phyloP scores from a whole-genome alignment of 106 monocot genomes.

The Chionographis japonica region DNA sequence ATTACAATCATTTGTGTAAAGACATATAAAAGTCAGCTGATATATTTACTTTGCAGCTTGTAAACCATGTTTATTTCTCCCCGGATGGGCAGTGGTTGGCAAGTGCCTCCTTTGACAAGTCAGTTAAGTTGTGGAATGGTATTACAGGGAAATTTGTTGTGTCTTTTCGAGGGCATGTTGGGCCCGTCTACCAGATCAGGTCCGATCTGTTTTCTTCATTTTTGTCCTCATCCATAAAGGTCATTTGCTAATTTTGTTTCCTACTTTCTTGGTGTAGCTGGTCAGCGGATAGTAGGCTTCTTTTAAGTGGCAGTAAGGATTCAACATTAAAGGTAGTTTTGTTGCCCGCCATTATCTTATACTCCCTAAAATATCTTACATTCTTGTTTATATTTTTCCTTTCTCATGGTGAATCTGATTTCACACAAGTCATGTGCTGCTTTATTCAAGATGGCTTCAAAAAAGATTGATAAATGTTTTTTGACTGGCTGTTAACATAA shows the following conservation, averaged over 20 bases:
- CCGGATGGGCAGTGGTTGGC: conserved; percentile 98
- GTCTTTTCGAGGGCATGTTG: conserved; percentile 93
- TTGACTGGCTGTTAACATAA: too few species aligned
- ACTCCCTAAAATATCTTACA: too few species aligned
- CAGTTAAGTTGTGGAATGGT: conserved; percentile 98
- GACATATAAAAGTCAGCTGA: neutral
- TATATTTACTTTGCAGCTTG: conserved; percentile 56
- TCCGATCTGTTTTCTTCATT: conserved; percentile 2
- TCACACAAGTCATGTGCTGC: too few species aligned
- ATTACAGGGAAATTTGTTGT: conserved; percentile 71
- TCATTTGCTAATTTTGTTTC: neutral
- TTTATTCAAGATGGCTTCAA: too few species aligned
- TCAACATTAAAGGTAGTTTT: conserved; percentile 85
- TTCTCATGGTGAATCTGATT: too few species aligned
- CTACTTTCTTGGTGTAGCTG: conserved; percentile 44
- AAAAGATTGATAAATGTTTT: too few species aligned
- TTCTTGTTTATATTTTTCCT: too few species aligned
- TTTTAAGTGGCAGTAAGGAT: conserved; percentile 97
- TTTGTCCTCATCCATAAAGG: neutral
- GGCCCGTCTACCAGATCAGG: conserved; percentile 95
- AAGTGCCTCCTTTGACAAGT: conserved; percentile 98
- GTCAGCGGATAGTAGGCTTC: conserved; percentile 97
- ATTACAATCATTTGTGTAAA: neutral
- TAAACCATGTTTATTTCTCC: conserved; percentile 97
- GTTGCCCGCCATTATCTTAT: neutral